These are phyloP conservation scores for Kwoniella sp. DNA, from an alignment of 768 basidiomycete species.

Conservation along the genomic window DNA sequence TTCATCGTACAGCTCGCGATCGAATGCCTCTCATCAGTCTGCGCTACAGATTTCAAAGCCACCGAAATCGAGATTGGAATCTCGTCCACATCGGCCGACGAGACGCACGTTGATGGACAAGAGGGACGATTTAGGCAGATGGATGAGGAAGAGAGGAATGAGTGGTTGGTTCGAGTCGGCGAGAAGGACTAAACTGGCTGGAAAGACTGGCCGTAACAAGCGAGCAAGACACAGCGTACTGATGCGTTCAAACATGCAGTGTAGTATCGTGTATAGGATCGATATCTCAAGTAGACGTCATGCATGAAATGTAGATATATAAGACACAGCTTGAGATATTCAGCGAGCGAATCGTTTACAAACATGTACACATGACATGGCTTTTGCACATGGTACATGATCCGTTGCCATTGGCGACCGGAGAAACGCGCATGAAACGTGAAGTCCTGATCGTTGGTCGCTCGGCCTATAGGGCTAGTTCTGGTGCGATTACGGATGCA, in stretches of 20 bases:
- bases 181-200: conserved; percentile 55
- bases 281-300: not conserved
- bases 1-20: conserved; percentile 72
- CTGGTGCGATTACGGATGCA: not conserved
- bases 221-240: too few species aligned
- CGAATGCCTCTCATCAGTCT: conserved; percentile 88
- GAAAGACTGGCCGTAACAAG: too few species aligned
- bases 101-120: conserved; percentile 61
- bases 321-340: too few species aligned
- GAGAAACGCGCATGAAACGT: conserved; percentile 16
- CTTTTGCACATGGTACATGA: too few species aligned
- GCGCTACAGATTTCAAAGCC: conserved; percentile 93
- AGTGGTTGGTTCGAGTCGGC: conserved; percentile 57
- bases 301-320: conserved; percentile 8
- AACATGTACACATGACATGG: too few species aligned
- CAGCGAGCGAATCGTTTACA: too few species aligned
- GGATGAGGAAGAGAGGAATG: conserved; percentile 56
- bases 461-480: too few species aligned
- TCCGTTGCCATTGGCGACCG: too few species aligned
- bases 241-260: not conserved
- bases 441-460: too few species aligned
- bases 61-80: conserved; percentile 96
- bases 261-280: not conserved
- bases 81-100: conserved; percentile 73
- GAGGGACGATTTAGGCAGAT: conserved; percentile 55